Evolutionary conservation across 2,329 filamentous ascomycete species (phyloP).

Genomic region (Polychaeton citri): DNA sequence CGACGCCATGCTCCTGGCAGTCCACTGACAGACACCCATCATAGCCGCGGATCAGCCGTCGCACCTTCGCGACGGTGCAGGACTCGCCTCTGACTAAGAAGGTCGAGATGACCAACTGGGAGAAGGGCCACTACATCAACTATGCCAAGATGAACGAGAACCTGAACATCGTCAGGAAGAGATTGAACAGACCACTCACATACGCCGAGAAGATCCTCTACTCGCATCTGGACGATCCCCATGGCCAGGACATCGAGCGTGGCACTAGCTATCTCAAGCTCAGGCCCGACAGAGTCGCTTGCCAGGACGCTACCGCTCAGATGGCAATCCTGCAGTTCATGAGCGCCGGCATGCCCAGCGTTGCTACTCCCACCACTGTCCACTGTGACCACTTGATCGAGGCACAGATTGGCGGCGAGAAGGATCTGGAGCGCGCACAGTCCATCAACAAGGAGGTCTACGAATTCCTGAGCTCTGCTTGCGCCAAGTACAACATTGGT

Average conservation of each 20-base stretch:
- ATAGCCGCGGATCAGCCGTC: conserved; percentile 35
- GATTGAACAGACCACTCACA: conserved; percentile 85
- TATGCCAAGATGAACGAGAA: conserved; percentile 99
- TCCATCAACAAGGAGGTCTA: conserved; percentile 99
- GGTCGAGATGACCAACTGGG: conserved; percentile 96
- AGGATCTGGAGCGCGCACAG: conserved; percentile 85
- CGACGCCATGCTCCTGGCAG: no score
- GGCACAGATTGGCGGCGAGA: conserved; percentile 80
- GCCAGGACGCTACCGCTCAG: conserved; percentile 98
- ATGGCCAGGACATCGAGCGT: conserved; percentile 91
- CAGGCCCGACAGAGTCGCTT: conserved; percentile 92
- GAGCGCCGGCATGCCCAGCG: conserved; percentile 91
- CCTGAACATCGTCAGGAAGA: conserved; percentile 73
- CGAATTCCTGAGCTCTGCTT: conserved; percentile 85
- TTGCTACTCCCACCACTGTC: conserved; percentile 87
- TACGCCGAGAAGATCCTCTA: conserved; percentile 98
- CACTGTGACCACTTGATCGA: conserved; percentile 99
- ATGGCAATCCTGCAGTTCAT: conserved; percentile 99
- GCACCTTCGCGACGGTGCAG: conserved; percentile 66
- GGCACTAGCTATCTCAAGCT: conserved; percentile 93
- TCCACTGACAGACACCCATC: no score
- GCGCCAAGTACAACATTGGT: conserved; percentile 99
- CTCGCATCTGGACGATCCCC: conserved; percentile 94
- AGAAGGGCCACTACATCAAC: conserved; percentile 95
- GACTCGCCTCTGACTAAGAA: conserved; percentile 83